Evolutionary conservation across 78 protist genomes (phyloP).

Genomic region (Parvularia atlantis): DNA sequence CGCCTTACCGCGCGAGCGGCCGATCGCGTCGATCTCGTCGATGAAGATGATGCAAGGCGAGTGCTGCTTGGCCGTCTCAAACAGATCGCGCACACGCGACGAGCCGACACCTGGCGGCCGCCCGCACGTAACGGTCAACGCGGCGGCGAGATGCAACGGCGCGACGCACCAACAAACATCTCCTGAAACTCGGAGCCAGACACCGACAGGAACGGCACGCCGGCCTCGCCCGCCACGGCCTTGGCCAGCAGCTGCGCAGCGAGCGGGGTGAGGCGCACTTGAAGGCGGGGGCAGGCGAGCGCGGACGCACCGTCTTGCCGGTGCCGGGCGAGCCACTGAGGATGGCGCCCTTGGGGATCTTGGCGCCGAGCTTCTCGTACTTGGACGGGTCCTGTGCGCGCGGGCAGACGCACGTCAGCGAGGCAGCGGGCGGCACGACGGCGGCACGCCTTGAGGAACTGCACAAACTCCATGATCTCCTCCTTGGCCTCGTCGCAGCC

Average conservation of each 20-base stretch:
- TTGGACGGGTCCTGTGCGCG: constrained; percentile 75
- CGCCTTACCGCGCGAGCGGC: constrained; percentile 7
- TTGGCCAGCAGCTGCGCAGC: constrained; percentile 50
- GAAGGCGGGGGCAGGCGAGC: not conserved
- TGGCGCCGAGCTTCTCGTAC: constrained; percentile 76
- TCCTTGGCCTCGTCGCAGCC: constrained; percentile 80
- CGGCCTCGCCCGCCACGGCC: constrained; percentile 91
- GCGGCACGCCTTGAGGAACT: constrained; percentile 84
- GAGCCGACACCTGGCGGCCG: constrained; percentile 6
- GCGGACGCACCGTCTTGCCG: constrained; percentile 71
- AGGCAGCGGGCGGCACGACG: no score
- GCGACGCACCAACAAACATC: constrained; percentile 91
- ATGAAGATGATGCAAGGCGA: constrained; percentile 85
- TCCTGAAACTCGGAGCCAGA: constrained; percentile 93
- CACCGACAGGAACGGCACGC: constrained; percentile 84
- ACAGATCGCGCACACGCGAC: constrained; percentile 47
- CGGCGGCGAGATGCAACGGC: not conserved
- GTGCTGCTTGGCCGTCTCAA: constrained; percentile 57
- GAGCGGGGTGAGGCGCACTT: no score
- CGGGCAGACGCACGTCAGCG: no score
- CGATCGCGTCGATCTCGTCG: constrained; percentile 90
- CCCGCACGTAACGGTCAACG: not conserved
- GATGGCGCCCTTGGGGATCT: constrained; percentile 83
- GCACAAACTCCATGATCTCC: constrained; percentile 80
- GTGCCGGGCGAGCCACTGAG: constrained; percentile 95